phyloP scores from a whole-genome alignment of 2,329 filamentous ascomycete species.

The Diaporthe batatas region DNA sequence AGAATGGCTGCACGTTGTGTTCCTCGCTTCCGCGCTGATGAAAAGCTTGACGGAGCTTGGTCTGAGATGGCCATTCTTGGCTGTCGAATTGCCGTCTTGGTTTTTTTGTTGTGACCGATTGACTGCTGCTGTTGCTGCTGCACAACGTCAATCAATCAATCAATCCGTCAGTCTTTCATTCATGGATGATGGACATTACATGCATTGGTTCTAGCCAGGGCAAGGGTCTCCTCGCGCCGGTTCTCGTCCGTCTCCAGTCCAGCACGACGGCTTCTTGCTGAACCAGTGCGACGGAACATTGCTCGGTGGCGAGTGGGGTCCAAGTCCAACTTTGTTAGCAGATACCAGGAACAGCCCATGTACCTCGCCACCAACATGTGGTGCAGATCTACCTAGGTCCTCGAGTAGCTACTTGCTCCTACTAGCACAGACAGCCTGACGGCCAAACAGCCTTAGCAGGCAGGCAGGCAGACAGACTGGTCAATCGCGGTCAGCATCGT shows the following conservation, averaged over 20 bases:
- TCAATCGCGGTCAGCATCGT: background rate
- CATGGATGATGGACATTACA: background rate
- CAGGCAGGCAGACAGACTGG: background rate
- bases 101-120: constrained; percentile 7
- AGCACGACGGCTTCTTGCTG: background rate
- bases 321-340: background rate
- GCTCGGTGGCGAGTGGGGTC: constrained; percentile 21
- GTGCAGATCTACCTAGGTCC: background rate
- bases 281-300: constrained; percentile 12
- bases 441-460: too few relatives aligned
- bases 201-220: constrained; percentile 17
- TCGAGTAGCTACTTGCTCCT: background rate
- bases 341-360: background rate
- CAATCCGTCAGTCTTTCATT: too few relatives aligned
- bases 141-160: background rate
- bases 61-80: constrained; percentile 13
- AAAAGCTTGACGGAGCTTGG: constrained; percentile 31
- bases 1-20: constrained; percentile 15
- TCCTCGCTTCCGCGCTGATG: constrained; percentile 4
- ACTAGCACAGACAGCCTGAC: background rate
- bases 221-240: constrained; percentile 11
- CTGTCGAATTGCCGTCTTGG: constrained; percentile 21
- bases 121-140: background rate
- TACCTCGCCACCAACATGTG: background rate
- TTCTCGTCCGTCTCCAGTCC: constrained; percentile 7